Base-by-base conservation (phyloP, 2,329 filamentous ascomycete genomes). In the Helotiales sp. region DNA sequence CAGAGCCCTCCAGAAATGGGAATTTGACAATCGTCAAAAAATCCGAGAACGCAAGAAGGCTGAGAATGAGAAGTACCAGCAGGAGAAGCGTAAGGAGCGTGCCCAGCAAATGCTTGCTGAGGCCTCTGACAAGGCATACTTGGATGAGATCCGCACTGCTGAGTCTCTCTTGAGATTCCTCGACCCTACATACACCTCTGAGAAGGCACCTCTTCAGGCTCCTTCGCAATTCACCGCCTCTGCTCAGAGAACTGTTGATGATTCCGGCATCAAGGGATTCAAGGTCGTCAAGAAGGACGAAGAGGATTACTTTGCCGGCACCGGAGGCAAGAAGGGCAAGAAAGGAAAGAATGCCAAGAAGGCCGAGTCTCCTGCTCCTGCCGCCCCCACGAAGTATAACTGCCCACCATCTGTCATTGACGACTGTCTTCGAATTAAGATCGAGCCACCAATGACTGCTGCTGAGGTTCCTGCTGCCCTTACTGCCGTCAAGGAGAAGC, bases 401-500 rank as follows among this genome's bases (percentile, higher is more conserved):
- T 86, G 95, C 72, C 93, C 90, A 67, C 89, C 95, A 51, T 91
- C 92, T 58, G 88, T 98, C 66, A 91, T 99, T 49, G 92, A 97
- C 76, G 90, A 96, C 75, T 89, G 96, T 65, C 80, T 85, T 66
- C 89, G 89, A 75, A 83, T 98, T 72, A 88, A 88, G 68, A 85
- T 98, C 66, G 88, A 96, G 59, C 90, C 93, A 52, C 95, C 95
- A 30, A 91, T 93, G 82, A 90, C 86, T 75, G 85, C 91, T 70
- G 82, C 86, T 55, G 93, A 96, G 69, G 87, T 98, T 13, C 86
- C 93, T 25, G 79, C 80, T 59, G 85, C 89, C 13, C 79, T 91
- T 47, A 92, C 97, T 80, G 93, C 96, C 81, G 84, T 98, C 69
- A 92, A 93, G 77, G 90, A 86, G 71, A 98, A 98, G 84, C 82